phyloP scores from a whole-genome alignment of 345 rosid genomes.

The Hypericum androsaemum region DNA sequence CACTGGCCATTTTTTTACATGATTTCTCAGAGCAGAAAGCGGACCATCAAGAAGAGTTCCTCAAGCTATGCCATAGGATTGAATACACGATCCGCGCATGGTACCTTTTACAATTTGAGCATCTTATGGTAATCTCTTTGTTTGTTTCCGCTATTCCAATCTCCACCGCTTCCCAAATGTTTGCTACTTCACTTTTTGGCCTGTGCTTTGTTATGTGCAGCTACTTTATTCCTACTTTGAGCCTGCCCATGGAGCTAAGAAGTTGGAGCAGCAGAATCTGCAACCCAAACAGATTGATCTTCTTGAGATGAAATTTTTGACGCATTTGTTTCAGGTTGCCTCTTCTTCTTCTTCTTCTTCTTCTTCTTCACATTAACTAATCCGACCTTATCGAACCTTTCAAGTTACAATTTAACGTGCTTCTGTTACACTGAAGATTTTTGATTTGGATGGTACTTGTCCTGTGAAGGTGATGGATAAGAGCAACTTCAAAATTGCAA shows the following conservation, averaged over 20 bases:
- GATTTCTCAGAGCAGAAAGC: conserved; percentile 42
- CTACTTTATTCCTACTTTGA: conserved; percentile 90
- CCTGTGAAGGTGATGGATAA: conserved; percentile 68
- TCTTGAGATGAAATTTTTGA: conserved; percentile 81
- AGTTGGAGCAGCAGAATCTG: conserved; percentile 67
- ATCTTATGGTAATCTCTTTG: conserved; percentile 55
- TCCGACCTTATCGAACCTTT: no score
- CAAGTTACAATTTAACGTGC: no score
- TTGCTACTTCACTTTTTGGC: conserved; percentile 7
- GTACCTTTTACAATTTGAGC: conserved; percentile 90
- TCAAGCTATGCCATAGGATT: conserved; percentile 80
- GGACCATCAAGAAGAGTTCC: conserved; percentile 71
- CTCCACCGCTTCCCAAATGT: background rate
- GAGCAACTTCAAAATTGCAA: conserved; percentile 79
- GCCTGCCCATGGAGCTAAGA: conserved; percentile 64
- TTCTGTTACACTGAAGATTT: no score
- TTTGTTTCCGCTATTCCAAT: background rate
- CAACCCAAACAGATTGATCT: conserved; percentile 51
- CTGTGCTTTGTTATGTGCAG: conserved; percentile 31
- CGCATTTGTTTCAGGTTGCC: conserved; percentile 72
- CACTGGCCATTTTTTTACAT: no score
- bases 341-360: background rate
- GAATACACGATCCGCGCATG: conserved; percentile 96
- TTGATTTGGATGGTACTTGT: background rate
- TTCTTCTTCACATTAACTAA: no score